These are phyloP conservation scores for Annulohypoxylon bovei DNA, from an alignment of 495 filamentous ascomycete species.

Conservation along the genomic window DNA sequence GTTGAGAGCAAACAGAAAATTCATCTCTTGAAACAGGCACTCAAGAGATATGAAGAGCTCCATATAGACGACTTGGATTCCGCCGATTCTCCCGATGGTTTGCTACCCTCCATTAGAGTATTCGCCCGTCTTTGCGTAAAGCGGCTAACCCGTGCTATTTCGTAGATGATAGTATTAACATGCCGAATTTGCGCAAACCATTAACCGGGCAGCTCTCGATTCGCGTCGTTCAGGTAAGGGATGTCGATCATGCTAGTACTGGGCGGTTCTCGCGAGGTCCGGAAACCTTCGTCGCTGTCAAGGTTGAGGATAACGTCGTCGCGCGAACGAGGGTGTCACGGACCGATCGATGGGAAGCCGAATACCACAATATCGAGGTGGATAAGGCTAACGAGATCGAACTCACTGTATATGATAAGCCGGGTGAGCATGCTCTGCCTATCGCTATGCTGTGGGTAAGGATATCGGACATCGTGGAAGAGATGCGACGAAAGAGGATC, in stretches of 20 bases:
- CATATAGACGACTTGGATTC: constrained; percentile 90
- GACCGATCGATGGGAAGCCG: constrained; percentile 89
- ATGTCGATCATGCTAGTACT: constrained; percentile 93
- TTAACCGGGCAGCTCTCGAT: constrained; percentile 89
- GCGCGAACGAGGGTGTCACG: constrained; percentile 88
- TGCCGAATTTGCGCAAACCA: constrained; percentile 92
- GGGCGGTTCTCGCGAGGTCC: constrained; percentile 88
- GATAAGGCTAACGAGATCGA: constrained; percentile 99
- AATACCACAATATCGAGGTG: constrained; percentile 88
- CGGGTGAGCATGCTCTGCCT: constrained; percentile 85
- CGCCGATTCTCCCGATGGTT: constrained; percentile 84
- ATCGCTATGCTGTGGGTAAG: constrained; percentile 96
- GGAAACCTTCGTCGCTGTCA: constrained; percentile 93
- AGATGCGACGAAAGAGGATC: constrained; percentile 96
- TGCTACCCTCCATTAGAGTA: constrained; percentile 6
- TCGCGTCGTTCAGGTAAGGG: constrained; percentile 85
- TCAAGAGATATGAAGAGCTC: constrained; percentile 97
- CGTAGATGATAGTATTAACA: constrained; percentile 94
- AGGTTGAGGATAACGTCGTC: constrained; percentile 92
- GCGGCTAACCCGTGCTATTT: constrained; percentile 12
- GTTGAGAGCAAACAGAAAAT: constrained; percentile 99
- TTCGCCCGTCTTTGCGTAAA: neutral
- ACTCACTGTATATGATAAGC: constrained; percentile 95
- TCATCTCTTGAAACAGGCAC: constrained; percentile 89
- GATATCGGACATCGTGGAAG: constrained; percentile 96